Base-by-base conservation (phyloP, 768 basidiomycete genomes). In the Mycena sanguinolenta region DNA sequence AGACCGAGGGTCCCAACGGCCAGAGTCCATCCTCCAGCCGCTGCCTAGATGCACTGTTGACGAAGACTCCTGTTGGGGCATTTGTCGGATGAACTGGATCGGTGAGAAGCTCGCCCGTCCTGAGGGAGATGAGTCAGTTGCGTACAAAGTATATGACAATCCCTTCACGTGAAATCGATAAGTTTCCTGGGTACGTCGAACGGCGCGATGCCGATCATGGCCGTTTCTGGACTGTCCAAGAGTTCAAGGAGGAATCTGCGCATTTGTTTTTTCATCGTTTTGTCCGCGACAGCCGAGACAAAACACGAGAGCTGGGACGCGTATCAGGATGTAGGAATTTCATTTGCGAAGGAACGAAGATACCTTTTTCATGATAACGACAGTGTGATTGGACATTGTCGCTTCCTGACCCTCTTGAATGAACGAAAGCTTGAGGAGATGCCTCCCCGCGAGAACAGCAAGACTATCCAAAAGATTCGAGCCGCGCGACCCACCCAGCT, bases 121-220 rank as follows among this genome's bases (percentile, higher is more conserved):
- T 77, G n/a, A n/a, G n/a, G n/a, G n/a, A n/a, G n/a, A n/a, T n/a
- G n/a, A n/a, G n/a, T n/a, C n/a, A n/a, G n/a, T n/a, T n/a, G n/a
- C n/a, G n/a, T n/a, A n/a, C n/a, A n/a, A n/a, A n/a, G n/a, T n/a
- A n/a, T n/a, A n/a, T n/a, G n/a, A n/a, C n/a, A n/a, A n/a, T n/a
- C n/a, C n/a, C n/a, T n/a, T 46, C 60, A 74, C 77, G 39, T 65
- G 10, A 74, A 74, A 68, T 79, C 77, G 17, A 79, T 44, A 23
- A 77, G 53, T 27, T 70, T 54, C 7, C 65, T 55, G 3, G 78
- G 77, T n/a, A 79, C 73, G 30, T 59, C 44, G 68, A 67, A 79
- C 1, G 77, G 77, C 16, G 67, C 66, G 13, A 36, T 27, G 3
- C 77, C 78, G 50, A 73, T 63, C 10, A 36, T 4, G 19, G 38